Base-by-base conservation (phyloP, 805 yeast species). In the Priceomyces fermenticarens region DNA sequence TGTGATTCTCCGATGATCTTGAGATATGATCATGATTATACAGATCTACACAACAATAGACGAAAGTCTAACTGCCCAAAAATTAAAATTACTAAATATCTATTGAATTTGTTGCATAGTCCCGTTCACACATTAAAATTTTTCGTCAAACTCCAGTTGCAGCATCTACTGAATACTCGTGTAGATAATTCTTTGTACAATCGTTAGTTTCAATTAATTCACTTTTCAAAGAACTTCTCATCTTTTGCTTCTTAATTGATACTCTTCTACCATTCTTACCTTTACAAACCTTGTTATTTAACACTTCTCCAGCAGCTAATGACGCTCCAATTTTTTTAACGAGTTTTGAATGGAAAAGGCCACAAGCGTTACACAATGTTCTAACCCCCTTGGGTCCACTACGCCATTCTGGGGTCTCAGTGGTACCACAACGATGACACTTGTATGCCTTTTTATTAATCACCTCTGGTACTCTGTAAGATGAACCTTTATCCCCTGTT, bases 291-390 rank as follows among this genome's bases (percentile, higher is more conserved):
- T 63, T 67, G 43, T 63, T 64, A 49, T 67, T 65, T 44, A 69
- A 64, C 6, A 69, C 72, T 47, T 69, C 74, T 48, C 62, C 65
- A 28, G 73, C 73, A 15, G 84, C 81, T 33, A 67, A 65, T 4
- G 61, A 70, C 34, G 71, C 73, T 10, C 88, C 88, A 44, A 70
- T 72, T 44, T 72, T 70, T 53, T 81, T 83, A 38, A 76, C 68
- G 62, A 67, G 54, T 41, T 67, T 67, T 29, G 73, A 72, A 44
- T 67, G 73, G 47, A 62, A 67, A 35, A 67, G 60, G 0, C 73
- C 73, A 49, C 73, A 67, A 1, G 73, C 73, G 44, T 67, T 67
- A 44, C 73, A 67, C 32, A 67, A 54, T 0, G 73, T 67, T n/a
- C 72, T 52, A n/a, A 65, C 70, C 2, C 73, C 73, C 34, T 66